phyloP scores from a whole-genome alignment of 2,329 filamentous ascomycete genomes.

The Alternaria rosae region DNA sequence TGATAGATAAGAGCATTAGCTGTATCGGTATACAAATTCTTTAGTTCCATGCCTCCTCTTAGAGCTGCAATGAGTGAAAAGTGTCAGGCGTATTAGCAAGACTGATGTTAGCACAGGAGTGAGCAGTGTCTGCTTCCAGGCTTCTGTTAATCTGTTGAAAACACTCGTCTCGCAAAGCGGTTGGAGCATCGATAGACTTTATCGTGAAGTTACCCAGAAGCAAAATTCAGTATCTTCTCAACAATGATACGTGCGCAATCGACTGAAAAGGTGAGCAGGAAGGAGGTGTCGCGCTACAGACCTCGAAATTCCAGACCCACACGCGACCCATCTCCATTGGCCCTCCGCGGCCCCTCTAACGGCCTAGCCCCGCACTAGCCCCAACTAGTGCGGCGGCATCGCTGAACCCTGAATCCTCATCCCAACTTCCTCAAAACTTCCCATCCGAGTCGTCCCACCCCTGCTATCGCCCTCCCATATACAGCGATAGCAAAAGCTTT shows the following conservation, averaged over 20 bases:
- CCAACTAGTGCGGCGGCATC: background rate
- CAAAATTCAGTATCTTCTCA: background rate
- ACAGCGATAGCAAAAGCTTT: background rate
- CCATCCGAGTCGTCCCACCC: background rate
- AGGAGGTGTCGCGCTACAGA: background rate
- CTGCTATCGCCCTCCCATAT: background rate
- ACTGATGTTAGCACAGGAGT: background rate
- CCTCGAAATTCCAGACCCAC: background rate
- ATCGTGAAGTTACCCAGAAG: background rate
- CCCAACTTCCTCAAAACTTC: conserved; percentile 20
- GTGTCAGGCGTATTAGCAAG: background rate
- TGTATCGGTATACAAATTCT: background rate
- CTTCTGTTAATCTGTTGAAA: background rate
- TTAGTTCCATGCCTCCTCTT: background rate
- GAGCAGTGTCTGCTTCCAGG: background rate
- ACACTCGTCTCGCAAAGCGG: background rate
- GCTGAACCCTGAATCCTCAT: conserved; percentile 8
- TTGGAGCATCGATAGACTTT: background rate
- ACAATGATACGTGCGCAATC: background rate
- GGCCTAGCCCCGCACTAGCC: conserved; percentile 16
- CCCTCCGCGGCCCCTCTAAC: accelerated
- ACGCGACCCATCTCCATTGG: background rate
- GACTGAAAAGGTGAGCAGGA: background rate
- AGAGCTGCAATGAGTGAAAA: background rate
- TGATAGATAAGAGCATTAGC: background rate